phyloP scores from a whole-genome alignment of 805 yeast species.

The Metschnikowia arizonensis region DNA sequence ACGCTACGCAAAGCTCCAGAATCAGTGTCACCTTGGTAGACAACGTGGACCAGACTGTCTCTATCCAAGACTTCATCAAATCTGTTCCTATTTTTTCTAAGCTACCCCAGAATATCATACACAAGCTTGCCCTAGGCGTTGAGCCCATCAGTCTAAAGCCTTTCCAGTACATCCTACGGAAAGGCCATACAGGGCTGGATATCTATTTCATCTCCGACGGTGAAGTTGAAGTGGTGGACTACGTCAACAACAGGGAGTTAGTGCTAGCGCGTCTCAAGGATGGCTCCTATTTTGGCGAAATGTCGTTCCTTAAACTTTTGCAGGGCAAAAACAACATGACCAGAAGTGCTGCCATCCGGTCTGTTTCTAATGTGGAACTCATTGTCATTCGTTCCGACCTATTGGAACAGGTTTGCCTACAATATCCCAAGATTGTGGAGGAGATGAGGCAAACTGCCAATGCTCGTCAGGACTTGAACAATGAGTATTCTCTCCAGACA shows the following conservation, averaged over 20 bases:
- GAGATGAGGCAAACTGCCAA: constrained; percentile 61
- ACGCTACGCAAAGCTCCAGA: constrained; percentile 8
- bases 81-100: constrained; percentile 55
- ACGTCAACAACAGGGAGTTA: constrained; percentile 27
- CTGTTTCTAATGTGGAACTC: constrained; percentile 57
- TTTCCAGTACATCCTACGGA: constrained; percentile 56
- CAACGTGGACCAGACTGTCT: constrained; percentile 50
- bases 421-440: constrained; percentile 55
- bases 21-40: constrained; percentile 15
- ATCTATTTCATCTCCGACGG: constrained; percentile 66
- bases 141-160: constrained; percentile 53
- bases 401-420: constrained; percentile 48
- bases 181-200: constrained; percentile 59
- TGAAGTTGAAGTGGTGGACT: constrained; percentile 60
- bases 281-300: constrained; percentile 73
- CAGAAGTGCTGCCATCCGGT: constrained; percentile 62
- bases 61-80: constrained; percentile 55
- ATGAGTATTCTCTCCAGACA: constrained; percentile 7
- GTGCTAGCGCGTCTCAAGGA: constrained; percentile 55
- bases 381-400: constrained; percentile 55
- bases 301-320: constrained; percentile 57
- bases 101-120: constrained; percentile 56
- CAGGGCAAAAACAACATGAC: constrained; percentile 25
- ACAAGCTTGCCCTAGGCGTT: constrained; percentile 59
- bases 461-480: constrained; percentile 34